Evolutionary conservation across 2,329 filamentous ascomycete genomes (phyloP).

Genomic region (Ophidiomyces ophidiicola): DNA sequence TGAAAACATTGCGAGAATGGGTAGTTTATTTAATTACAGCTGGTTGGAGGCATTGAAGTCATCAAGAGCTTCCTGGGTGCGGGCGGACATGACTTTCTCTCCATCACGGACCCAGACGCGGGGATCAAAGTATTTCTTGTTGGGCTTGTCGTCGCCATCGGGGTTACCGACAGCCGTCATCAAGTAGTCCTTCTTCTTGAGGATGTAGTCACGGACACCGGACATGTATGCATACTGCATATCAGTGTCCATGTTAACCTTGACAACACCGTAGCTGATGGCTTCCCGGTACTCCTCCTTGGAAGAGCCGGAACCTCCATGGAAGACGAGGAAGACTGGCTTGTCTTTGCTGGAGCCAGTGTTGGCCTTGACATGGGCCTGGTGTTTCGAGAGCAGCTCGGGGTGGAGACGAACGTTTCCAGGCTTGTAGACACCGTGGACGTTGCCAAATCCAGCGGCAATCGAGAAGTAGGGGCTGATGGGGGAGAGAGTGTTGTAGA

Average conservation of each 20-base stretch:
- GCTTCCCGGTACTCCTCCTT: constrained; percentile 85
- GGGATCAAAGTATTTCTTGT: constrained; percentile 92
- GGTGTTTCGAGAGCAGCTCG: constrained; percentile 92
- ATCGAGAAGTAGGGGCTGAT: constrained; percentile 97
- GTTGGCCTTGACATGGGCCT: constrained; percentile 77
- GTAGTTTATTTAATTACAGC: constrained; percentile 45
- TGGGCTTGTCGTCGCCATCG: constrained; percentile 91
- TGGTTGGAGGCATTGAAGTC: constrained; percentile 83
- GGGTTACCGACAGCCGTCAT: constrained; percentile 82
- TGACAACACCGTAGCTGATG: constrained; percentile 88
- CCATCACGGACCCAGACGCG: constrained; percentile 87
- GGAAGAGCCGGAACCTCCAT: constrained; percentile 84
- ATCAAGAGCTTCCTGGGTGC: constrained; percentile 66
- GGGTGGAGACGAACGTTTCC: constrained; percentile 95
- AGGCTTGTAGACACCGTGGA: constrained; percentile 98
- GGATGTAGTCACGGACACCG: constrained; percentile 88
- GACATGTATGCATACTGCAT: constrained; percentile 88
- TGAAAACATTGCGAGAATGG: not conserved
- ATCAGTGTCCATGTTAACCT: constrained; percentile 99
- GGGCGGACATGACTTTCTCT: constrained; percentile 87
- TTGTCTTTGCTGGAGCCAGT: constrained; percentile 60
- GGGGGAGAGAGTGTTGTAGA: constrained; percentile 71
- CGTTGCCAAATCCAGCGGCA: constrained; percentile 95
- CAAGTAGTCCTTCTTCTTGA: constrained; percentile 92
- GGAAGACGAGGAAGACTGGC: constrained; percentile 98